Evolutionary conservation across 129 eudicot genomes (phyloP), one percentile per base, ranked within the genome.

Genomic region (Flaveria bidentis): DNA sequence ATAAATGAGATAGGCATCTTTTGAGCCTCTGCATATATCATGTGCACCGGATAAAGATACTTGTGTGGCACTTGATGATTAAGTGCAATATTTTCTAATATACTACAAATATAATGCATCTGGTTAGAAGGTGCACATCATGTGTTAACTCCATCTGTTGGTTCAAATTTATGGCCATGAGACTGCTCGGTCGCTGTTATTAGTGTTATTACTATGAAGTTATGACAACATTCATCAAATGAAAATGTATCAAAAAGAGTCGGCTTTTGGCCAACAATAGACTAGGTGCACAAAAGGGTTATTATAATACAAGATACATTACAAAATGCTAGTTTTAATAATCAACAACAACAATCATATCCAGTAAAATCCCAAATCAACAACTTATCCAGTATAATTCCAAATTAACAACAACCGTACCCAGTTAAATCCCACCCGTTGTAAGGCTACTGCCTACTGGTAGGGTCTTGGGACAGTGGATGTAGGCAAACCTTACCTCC

Each of bases 21-120:
- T 4, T 75, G n/a, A 23, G 63, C 63, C 46, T 62, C 15, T 15
- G 36, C 16, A 42, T 44, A 5, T 74, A 61, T 74, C 78, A 63
- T 26, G 28, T 45, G 71, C 71, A 75, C 22, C 4, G 15, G 7
- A 47, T 16, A 17, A 75, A 50, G 23, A 18, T 49, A 49, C 80
- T 30, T n/a, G 18, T 18, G n/a, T 39, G 18, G 47, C 77, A 17
- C 28, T 42, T 41, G 49, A 73, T 17, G 2, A 18, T 36, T 0
- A 17, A 73, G 60, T 60, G 30, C 61, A 60, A 15, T 9, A 45
- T 14, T 2, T 8, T 61, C n/a, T 8, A 42, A 74, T 2, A 45
- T 11, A 36, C 11, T 30, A 52, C 12, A 13, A 15, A 63, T 47
- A 17, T 2, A 10, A 57, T 15, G 26, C 15, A 75, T 75, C 9